Percentiles rank a stretch among this genome's conserved stretches.
phyloP scores from a whole-genome alignment of 352 stramenopile genomes.

The Globisporangium lucens region DNA sequence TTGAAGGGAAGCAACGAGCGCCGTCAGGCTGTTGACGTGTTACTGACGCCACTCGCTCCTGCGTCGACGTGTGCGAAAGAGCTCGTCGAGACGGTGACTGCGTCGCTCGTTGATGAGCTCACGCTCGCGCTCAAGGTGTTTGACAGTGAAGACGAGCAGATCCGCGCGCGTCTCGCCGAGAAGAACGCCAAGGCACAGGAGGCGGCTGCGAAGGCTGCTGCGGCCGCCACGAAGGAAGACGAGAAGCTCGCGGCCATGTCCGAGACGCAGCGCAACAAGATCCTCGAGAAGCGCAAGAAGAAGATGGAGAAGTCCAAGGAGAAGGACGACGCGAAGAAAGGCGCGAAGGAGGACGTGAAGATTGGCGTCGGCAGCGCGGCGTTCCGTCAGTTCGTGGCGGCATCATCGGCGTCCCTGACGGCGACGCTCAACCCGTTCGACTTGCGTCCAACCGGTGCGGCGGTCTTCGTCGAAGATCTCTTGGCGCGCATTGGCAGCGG shows the following conservation, averaged over 20 bases:
- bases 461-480: slow-evolving; percentile 60
- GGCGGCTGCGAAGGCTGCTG: slow-evolving; percentile 63
- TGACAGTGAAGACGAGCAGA: slow-evolving; percentile 49
- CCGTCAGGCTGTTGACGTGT: slow-evolving; percentile 25
- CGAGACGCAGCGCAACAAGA: slow-evolving; percentile 70
- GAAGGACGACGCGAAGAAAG: slow-evolving; percentile 73
- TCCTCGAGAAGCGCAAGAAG: slow-evolving; percentile 78
- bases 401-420: slow-evolving; percentile 15
- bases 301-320: slow-evolving; percentile 84
- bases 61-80: slow-evolving; percentile 37
- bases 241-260: slow-evolving; percentile 78
- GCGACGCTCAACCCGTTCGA: slow-evolving; percentile 55
- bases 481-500: slow-evolving; percentile 64
- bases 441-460: slow-evolving; percentile 37
- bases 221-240: slow-evolving; percentile 75
- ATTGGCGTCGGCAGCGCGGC: slow-evolving; percentile 63
- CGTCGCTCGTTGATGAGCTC: slow-evolving; percentile 46
- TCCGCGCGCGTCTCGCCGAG: slow-evolving; percentile 51
- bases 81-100: slow-evolving; percentile 43
- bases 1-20: slow-evolving; percentile 55
- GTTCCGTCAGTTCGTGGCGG: slow-evolving; percentile 48
- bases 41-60: slow-evolving; percentile 14
- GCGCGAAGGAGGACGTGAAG: slow-evolving; percentile 59
- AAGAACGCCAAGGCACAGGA: slow-evolving; percentile 64
- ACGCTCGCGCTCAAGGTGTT: slow-evolving; percentile 55